A percentile compares a stretch with the other conserved stretches of the same genome.
phyloP scores from a whole-genome alignment of 257 asterid genomes.

The Solanum etuberosum region DNA sequence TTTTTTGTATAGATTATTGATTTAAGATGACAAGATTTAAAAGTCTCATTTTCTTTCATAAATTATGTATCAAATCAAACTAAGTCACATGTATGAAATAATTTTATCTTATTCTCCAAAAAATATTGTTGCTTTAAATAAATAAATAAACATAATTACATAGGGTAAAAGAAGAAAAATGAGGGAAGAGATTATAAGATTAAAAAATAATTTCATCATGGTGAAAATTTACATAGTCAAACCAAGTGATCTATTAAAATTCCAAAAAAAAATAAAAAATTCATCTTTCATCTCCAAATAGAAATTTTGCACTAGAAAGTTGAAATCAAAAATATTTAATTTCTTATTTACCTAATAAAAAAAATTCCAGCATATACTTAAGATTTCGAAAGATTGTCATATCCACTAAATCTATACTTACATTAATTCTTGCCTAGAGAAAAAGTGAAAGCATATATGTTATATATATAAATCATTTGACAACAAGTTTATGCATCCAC shows the following conservation, averaged over 20 bases:
- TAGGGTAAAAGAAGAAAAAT: background rate
- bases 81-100: background rate
- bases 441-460: too few relatives aligned
- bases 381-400: too few relatives aligned
- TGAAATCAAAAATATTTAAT: too few relatives aligned
- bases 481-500: background rate
- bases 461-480: background rate
- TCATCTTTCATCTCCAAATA: too few relatives aligned
- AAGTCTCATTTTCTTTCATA: background rate
- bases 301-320: background rate
- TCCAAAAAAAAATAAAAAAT: too few relatives aligned
- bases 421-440: background rate
- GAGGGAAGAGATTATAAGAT: too few relatives aligned
- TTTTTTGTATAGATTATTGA: background rate
- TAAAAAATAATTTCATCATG: too few relatives aligned
- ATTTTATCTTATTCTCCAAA: background rate
- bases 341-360: too few relatives aligned
- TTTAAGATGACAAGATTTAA: background rate
- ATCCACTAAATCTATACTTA: background rate
- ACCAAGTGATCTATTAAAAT: too few relatives aligned
- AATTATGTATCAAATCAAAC: background rate
- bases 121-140: fast-evolving
- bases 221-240: too few relatives aligned
- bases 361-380: background rate
- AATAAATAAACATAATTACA: background rate